Percentiles rank a stretch among this genome's conserved stretches.
These are phyloP conservation scores for Boletus rubroflammeus DNA, from an alignment of 768 basidiomycete genomes.

Conservation along the genomic window DNA sequence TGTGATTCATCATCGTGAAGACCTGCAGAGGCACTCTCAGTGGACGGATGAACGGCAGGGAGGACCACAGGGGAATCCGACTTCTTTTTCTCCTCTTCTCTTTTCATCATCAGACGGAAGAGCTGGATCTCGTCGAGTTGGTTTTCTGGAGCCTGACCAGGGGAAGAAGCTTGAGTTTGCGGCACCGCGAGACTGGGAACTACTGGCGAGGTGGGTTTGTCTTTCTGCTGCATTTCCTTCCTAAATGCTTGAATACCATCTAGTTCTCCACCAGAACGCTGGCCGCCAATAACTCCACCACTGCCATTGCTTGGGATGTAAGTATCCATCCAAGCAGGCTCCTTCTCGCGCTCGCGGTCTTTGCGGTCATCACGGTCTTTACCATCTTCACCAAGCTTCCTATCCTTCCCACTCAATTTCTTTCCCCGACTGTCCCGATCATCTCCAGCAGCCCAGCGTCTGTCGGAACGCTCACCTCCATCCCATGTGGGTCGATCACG, in stretches of 20 bases:
- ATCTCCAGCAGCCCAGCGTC: slow-evolving; percentile 58
- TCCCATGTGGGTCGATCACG: slow-evolving; percentile 51
- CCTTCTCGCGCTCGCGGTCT: slow-evolving; percentile 68
- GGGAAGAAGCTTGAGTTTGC: slow-evolving; percentile 22
- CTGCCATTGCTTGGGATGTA: slow-evolving; percentile 62
- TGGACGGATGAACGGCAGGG: not conserved
- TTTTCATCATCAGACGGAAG: slow-evolving; percentile 81
- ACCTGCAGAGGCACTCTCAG: slow-evolving; percentile 12
- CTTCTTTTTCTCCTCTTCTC: slow-evolving; percentile 56
- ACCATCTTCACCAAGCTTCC: slow-evolving; percentile 45
- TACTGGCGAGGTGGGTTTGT: slow-evolving; percentile 41
- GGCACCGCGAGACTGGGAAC: slow-evolving; percentile 8
- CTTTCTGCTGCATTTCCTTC: slow-evolving; percentile 76
- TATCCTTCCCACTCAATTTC: slow-evolving; percentile 56
- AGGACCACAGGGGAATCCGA: slow-evolving; percentile 18
- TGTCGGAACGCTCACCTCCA: slow-evolving; percentile 42
- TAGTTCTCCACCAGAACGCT: slow-evolving; percentile 58
- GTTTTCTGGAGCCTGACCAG: slow-evolving; percentile 25
- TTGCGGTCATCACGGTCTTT: slow-evolving; percentile 49
- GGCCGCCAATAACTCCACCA: slow-evolving; percentile 62
- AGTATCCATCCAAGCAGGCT: slow-evolving; percentile 91
- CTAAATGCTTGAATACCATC: slow-evolving; percentile 89
- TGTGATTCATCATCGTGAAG: slow-evolving; percentile 11
- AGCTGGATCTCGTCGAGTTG: slow-evolving; percentile 79
- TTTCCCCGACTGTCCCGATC: slow-evolving; percentile 67